Conservation (phyloP, 2,329 filamentous ascomycete genomes). For the Trichothecium sympodiale region DNA sequence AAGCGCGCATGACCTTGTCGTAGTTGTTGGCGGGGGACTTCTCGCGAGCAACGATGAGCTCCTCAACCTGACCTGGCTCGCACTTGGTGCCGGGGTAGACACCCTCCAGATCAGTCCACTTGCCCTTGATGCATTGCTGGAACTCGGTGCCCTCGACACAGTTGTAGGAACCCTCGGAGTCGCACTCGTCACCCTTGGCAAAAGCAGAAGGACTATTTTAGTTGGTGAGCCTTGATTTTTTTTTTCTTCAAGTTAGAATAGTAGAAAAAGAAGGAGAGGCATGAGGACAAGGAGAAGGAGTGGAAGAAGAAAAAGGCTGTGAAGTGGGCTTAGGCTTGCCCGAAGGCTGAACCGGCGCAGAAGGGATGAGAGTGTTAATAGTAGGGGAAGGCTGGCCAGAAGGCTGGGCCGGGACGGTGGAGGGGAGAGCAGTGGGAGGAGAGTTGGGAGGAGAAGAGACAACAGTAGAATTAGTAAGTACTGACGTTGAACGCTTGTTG, state of each 20-base stretch:
- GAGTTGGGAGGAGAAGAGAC: conserved; percentile 1
- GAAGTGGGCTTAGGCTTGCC: neutral
- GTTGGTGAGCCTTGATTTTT: neutral
- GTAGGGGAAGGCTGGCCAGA: neutral
- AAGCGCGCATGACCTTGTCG: neutral
- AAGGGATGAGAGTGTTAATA: too few species aligned
- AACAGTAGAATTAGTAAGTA: conserved; percentile 1
- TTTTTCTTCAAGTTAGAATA: too few species aligned
- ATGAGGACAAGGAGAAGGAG: neutral
- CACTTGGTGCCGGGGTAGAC: conserved; percentile 46
- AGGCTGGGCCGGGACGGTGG: conserved; percentile 13
- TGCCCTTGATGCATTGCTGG: conserved; percentile 51
- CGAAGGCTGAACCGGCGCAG: conserved; percentile 4
- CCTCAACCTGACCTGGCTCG: conserved; percentile 15
- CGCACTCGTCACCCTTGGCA: conserved; percentile 32
- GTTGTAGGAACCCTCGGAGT: conserved; percentile 44
- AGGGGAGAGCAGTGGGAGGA: conserved; percentile 11
- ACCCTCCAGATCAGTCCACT: conserved; percentile 36
- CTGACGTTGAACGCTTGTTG: neutral
- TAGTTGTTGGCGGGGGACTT: conserved; percentile 1
- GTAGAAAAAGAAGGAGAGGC: neutral
- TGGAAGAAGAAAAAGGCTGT: neutral
- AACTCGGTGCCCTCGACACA: conserved; percentile 44
- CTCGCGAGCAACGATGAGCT: conserved; percentile 11
- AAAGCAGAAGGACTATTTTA: conserved; percentile 15